Percentiles rank a stretch among this genome's conserved stretches.
Evolutionary conservation across 106 monocot genomes (phyloP).

Genomic region (Amphibolis antarctica): DNA sequence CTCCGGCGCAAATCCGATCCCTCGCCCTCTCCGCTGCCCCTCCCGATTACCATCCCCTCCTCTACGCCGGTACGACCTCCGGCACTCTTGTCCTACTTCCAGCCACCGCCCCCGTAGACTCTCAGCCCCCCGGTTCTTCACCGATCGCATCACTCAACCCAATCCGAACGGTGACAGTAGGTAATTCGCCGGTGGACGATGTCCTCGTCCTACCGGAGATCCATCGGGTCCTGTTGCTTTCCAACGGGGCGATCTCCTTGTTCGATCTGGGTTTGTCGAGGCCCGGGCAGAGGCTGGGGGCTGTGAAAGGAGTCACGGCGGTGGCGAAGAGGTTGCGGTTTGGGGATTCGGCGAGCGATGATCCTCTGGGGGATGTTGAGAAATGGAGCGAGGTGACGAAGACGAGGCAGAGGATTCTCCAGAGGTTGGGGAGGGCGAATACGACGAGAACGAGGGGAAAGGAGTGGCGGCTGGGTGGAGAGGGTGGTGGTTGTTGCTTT

Average conservation of each 20-base stretch:
- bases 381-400: slow-evolving; percentile 19
- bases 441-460: slow-evolving; percentile 22
- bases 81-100: slow-evolving; percentile 62
- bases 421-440: slow-evolving; percentile 40
- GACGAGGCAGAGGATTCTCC: slow-evolving; percentile 29
- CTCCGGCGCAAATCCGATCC: slow-evolving; percentile 45
- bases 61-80: slow-evolving; percentile 50
- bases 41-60: not conserved
- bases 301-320: slow-evolving; percentile 39
- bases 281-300: slow-evolving; percentile 33
- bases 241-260: slow-evolving; percentile 51
- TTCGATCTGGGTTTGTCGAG: slow-evolving; percentile 35
- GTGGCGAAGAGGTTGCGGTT: slow-evolving; percentile 36
- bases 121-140: not conserved
- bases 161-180: slow-evolving; percentile 30
- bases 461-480: slow-evolving; percentile 25
- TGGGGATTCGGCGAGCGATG: slow-evolving; percentile 12
- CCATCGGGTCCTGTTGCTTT: slow-evolving; percentile 37
- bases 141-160: slow-evolving; percentile 8
- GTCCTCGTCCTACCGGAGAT: slow-evolving; percentile 50
- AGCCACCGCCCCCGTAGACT: not conserved
- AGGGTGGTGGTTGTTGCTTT: slow-evolving; percentile 26
- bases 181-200: slow-evolving; percentile 34
- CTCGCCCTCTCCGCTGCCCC: slow-evolving; percentile 28
- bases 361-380: slow-evolving; percentile 27